These are phyloP conservation scores for Aspergillus luchuensis DNA, from an alignment of 2,329 filamentous ascomycete genomes.

Conservation along the genomic window DNA sequence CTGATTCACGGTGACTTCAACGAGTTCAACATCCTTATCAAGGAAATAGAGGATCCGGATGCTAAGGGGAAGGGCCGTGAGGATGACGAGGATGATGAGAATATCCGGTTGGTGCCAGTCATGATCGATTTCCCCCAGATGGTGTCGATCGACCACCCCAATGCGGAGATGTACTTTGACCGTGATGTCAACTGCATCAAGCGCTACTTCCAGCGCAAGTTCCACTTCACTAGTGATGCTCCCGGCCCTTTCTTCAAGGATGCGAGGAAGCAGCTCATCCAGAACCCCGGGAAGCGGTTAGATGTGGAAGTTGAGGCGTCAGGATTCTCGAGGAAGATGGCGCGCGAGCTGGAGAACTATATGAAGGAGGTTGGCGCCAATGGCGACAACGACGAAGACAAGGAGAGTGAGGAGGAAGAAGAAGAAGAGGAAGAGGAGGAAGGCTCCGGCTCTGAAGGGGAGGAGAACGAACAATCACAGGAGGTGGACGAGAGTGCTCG, in stretches of 20 bases:
- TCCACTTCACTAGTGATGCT: slow-evolving; percentile 80
- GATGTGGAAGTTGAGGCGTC: slow-evolving; percentile 90
- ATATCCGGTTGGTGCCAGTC: slow-evolving; percentile 69
- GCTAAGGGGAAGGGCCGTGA: slow-evolving; percentile 42
- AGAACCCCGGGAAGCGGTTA: slow-evolving; percentile 67
- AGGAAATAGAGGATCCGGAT: slow-evolving; percentile 60
- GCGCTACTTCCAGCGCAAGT: slow-evolving; percentile 85
- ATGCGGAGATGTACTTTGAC: slow-evolving; percentile 97
- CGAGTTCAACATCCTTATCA: slow-evolving; percentile 96
- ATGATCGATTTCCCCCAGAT: slow-evolving; percentile 98
- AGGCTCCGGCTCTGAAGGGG: slow-evolving; percentile 23
- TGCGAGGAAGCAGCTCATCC: slow-evolving; percentile 69
- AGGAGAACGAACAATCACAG: slow-evolving; percentile 21
- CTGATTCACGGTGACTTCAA: slow-evolving; percentile 98
- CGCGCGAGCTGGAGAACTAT: slow-evolving; percentile 87
- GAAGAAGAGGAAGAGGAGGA: slow-evolving; percentile 4
- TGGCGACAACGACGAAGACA: slow-evolving; percentile 36
- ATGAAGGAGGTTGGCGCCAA: slow-evolving; percentile 71
- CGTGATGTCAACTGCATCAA: slow-evolving; percentile 95
- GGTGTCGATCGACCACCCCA: slow-evolving; percentile 89
- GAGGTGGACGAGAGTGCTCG: slow-evolving; percentile 22
- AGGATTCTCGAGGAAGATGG: slow-evolving; percentile 95
- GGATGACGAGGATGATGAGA: slow-evolving; percentile 31
- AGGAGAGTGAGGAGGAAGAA: slow-evolving; percentile 32
- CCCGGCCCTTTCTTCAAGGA: slow-evolving; percentile 84